Conservation (phyloP, 495 filamentous ascomycete species). For the Haplographium delicatum region DNA sequence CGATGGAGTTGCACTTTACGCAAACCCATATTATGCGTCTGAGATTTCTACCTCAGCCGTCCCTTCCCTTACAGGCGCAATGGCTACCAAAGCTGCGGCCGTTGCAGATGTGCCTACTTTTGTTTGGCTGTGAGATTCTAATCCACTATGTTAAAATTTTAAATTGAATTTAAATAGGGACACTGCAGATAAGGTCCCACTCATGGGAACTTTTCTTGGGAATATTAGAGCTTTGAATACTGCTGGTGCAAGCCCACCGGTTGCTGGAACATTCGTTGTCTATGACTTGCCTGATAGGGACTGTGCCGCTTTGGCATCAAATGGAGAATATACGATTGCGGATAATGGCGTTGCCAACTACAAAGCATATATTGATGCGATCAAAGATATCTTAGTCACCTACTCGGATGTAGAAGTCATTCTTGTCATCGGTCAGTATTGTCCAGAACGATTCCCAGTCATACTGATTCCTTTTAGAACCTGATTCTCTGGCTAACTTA, state of each 20-base stretch:
- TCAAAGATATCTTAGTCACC: conserved; percentile 14
- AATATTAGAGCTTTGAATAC: conserved; percentile 41
- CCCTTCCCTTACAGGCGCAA: conserved; percentile 38
- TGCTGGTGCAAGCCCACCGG: conserved; percentile 42
- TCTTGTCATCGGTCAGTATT: conserved; percentile 17
- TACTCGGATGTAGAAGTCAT: conserved; percentile 23
- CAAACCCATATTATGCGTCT: conserved; percentile 50
- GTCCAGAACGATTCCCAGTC: background rate
- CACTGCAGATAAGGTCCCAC: conserved; percentile 40
- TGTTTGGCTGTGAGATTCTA: conserved; percentile 50
- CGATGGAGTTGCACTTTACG: conserved; percentile 41
- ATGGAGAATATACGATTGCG: conserved; percentile 59
- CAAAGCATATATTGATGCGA: conserved; percentile 41
- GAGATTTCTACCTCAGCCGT: conserved; percentile 44
- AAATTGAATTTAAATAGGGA: conserved; percentile 31
- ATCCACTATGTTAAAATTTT: background rate
- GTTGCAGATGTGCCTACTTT: conserved; percentile 55
- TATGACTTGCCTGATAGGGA: conserved; percentile 77
- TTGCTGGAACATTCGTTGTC: conserved; percentile 52
- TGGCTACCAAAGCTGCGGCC: conserved; percentile 32
- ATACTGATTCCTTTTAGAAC: conserved; percentile 35
- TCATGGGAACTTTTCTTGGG: conserved; percentile 40
- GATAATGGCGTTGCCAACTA: conserved; percentile 60
- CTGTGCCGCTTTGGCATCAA: conserved; percentile 70
- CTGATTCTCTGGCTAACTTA: conserved; percentile 75